Conservation (phyloP, 192 early-diverging fungal species). For the Umbelopsis sp. region DNA sequence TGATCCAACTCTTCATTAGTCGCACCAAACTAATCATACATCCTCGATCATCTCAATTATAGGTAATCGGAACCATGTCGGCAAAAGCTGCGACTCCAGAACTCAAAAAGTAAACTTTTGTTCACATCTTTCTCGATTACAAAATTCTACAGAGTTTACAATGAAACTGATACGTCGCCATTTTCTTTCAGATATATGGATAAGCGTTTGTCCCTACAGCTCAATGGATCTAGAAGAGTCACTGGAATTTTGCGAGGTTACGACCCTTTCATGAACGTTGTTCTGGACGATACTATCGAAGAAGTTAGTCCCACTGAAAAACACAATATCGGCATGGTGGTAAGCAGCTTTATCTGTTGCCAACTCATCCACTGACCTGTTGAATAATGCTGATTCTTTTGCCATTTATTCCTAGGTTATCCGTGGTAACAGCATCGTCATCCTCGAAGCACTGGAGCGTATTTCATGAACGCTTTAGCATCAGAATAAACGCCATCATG, state of each 20-base stretch:
- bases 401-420: constrained; percentile 49
- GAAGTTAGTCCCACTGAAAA: constrained; percentile 68
- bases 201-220: constrained; percentile 86
- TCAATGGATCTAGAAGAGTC: constrained; percentile 91
- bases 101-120: constrained; percentile 40
- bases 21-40: neutral
- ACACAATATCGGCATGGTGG: constrained; percentile 85
- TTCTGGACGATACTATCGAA: constrained; percentile 91
- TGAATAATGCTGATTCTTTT: neutral
- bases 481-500: neutral
- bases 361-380: neutral
- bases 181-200: constrained; percentile 75
- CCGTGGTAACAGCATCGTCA: constrained; percentile 76
- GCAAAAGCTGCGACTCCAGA: constrained; percentile 43
- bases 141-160: neutral
- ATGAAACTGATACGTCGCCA: neutral
- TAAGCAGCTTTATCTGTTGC: constrained; percentile 36
- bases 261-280: constrained; percentile 99
- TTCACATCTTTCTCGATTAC: neutral
- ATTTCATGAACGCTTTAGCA: constrained; percentile 39
- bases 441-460: constrained; percentile 70
- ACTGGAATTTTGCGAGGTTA: constrained; percentile 97
- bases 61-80: constrained; percentile 5
- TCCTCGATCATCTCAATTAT: neutral
- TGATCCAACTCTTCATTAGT: neutral